Evolutionary conservation across 2,329 filamentous ascomycete genomes (phyloP).

Genomic region (Aspergillus luchuensis): DNA sequence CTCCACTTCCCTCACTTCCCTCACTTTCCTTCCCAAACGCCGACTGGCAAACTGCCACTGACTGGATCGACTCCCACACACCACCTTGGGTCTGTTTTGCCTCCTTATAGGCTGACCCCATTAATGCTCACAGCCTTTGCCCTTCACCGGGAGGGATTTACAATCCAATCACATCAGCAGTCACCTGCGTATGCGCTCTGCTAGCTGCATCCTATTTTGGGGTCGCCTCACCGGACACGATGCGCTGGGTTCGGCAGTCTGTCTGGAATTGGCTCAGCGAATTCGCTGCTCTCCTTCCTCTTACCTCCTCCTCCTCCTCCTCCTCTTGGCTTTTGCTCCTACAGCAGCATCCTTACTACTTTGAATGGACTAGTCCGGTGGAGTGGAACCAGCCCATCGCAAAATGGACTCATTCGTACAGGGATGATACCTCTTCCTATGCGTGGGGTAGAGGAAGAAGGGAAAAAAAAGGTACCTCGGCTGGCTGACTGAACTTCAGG

Average conservation of each 20-base stretch:
- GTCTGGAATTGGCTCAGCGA: slow-evolving; percentile 19
- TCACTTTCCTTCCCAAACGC: no score
- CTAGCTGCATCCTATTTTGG: slow-evolving; percentile 9
- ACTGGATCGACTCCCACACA: slow-evolving; percentile 13
- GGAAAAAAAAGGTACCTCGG: no score
- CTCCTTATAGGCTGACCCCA: slow-evolving; percentile 11
- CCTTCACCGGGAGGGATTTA: slow-evolving; percentile 15
- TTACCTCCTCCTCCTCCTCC: background rate
- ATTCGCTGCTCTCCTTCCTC: slow-evolving; percentile 7
- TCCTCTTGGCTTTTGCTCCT: slow-evolving; percentile 3
- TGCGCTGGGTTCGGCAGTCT: slow-evolving; percentile 20
- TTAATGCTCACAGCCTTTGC: slow-evolving; percentile 10
- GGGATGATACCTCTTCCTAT: background rate
- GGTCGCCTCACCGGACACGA: slow-evolving; percentile 24
- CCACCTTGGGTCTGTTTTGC: slow-evolving; percentile 3
- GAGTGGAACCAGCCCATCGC: background rate
- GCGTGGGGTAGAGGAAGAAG: slow-evolving; percentile 3
- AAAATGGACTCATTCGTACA: background rate
- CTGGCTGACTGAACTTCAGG: background rate
- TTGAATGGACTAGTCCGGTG: slow-evolving; percentile 9
- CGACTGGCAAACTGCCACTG: slow-evolving; percentile 10
- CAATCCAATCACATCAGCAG: slow-evolving; percentile 18
- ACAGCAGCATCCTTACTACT: background rate
- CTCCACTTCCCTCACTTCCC: slow-evolving; percentile 1
- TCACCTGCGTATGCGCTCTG: background rate